Evolutionary conservation across 495 filamentous ascomycete species (phyloP), one percentile per base, ranked within the genome.

Genomic region (Hypoxylon fuscum): DNA sequence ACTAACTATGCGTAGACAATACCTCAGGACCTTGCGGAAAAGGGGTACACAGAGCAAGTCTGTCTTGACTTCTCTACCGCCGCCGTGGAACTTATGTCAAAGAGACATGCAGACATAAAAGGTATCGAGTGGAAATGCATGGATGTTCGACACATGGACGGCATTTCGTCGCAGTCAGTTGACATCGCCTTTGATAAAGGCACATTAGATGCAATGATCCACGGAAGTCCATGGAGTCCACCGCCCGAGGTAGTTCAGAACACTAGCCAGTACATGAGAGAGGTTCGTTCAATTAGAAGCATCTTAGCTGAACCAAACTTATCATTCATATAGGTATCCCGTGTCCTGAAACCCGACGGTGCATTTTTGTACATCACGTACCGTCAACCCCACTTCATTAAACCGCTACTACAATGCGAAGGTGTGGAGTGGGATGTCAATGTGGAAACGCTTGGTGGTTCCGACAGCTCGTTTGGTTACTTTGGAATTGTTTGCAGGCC

Each of bases 141-240:
- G 64, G 84, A 88, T 72, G 76, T 88, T 18, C 78, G 83, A 9
- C 50, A 79, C n/a, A 78, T 87, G 71, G 47, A 66, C 35, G 61
- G 41, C 9, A 57, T 76, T 10, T 67, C 65, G 5, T 70, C 72
- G 25, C 60, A 44, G 3, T 73, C 67, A 9, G 66, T 87, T 51
- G 83, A 86, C 65, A 73, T 87, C 18, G 83, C 83, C 15, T 82
- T 89, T 55, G 84, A 88, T 60, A 88, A 88, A 64, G 81, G 77
- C 3, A 87, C 85, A 1, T 73, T 88, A 1, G 86, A 88, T 61
- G 83, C 81, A 29, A 85, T 88, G 79, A 79, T 89, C 15, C 74
- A 83, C 47, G 84, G 85, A 4, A 81, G 76, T 44, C 75, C 78
- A 0, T 86, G 84, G 85, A 79, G 78, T 63, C 83, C 85, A 5